Base-by-base conservation (phyloP, 2,329 filamentous ascomycete genomes). In the Colletotrichum sp. region DNA sequence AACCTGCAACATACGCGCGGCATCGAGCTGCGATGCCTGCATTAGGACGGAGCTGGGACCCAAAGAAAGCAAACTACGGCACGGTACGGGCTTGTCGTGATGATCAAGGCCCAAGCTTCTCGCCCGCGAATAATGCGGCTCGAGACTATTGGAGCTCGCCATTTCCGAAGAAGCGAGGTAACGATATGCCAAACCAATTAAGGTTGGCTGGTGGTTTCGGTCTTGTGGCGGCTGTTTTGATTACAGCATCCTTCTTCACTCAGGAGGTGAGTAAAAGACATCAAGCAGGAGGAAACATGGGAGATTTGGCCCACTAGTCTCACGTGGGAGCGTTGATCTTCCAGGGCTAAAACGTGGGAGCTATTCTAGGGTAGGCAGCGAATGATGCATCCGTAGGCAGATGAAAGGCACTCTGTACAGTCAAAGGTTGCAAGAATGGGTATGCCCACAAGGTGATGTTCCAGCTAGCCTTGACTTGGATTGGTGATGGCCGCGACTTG, bases 321-420 rank as follows among this genome's bases (percentile, higher is more conserved):
- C 73, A 73, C 70, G 70, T 69, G 64, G 70, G 63, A 32, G 36
- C 32, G 55, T 39, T 72, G 63, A 64, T 72, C 63, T 30, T n/a
- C 57, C 60, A 63, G 32, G 69, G 69, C 59, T 36, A 65, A 64
- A 64, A 73, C 70, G 57, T 69, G 64, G 69, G 63, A 69, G 44
- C 65, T 73, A 73, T 76, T 73, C 44, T 44, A 15, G 57, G 44
- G 24, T 64, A 32, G 30, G n/a, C 18, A 32, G 57, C 57, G 32
- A 36, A 18, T 55, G 8, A 49, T 30, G 15, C n/a, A 59, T 52
- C 44, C n/a, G n/a, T 24, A 52, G 44, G 44, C 44, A 21, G 44
- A 49, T 13, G n/a, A 21, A 12, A 52, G 44, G n/a, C 44, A 52
- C 2, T 52, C 10, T 52, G 44, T 52, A 28, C 16, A 26, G 55